Evolutionary conservation across 2,329 filamentous ascomycete genomes (phyloP), one percentile per base, ranked within the genome.

Genomic region (Phaeophleospora eucalypticola): DNA sequence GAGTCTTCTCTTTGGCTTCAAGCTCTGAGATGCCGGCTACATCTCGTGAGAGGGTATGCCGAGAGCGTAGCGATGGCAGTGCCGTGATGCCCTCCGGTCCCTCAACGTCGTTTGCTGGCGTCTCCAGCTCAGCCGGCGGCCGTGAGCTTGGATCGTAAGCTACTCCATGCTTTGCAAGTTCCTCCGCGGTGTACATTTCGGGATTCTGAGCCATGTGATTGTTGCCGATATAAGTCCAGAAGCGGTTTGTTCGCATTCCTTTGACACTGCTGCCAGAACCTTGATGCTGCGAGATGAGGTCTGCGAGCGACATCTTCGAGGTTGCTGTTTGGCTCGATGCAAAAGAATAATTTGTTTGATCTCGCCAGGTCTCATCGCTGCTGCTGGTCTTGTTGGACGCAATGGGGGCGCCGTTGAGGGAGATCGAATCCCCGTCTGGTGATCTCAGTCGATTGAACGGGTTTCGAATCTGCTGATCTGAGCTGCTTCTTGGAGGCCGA

Each of bases 211-310:
- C 60, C 61, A 66, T 65, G 46, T 65, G 61, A 17, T 59, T 60
- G 47, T 62, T 62, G 38, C 62, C 63, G 24, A 64, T 65, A 37
- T 66, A 66, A 2, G 62, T 63, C 63, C 63, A 66, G 56, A 66
- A 66, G n/a, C 62, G 51, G 36, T 62, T 64, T 12, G 58, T 62
- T 7, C 61, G 49, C n/a, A 50, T 44, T 41, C 55, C 55, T 32
- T 60, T 57, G 39, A 56, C 58, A 12, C 43, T 53, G 9, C 58
- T 58, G 6, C 41, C 36, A 16, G 33, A 34, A 17, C 10, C 27
- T 41, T 63, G 57, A 35, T 62, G 56, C 36, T 61, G 57, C 8
- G 58, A 47, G 29, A 65, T 63, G 24, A 64, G 53, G 19, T 63
- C 61, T 20, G 61, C 56, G 8, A 65, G 56, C 7, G 62, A 62